A percentile compares a stretch with the other conserved stretches of the same genome.
Conservation (phyloP, 192 early-diverging fungal species). For the Coemansia sp. region DNA sequence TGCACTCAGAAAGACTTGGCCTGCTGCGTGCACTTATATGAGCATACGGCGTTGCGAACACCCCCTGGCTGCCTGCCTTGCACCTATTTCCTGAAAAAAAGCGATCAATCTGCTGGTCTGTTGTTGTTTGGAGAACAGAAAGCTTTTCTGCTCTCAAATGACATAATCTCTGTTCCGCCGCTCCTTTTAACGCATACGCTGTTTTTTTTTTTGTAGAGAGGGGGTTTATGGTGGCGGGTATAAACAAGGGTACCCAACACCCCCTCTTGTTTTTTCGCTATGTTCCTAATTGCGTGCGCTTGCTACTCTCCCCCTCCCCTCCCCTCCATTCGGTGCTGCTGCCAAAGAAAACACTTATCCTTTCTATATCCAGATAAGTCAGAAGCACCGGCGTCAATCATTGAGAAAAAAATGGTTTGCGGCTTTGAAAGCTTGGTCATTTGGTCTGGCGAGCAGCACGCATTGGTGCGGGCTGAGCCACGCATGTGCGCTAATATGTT, state of each 20-base stretch:
- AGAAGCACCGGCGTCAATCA: constrained; percentile 5
- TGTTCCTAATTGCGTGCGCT: no score
- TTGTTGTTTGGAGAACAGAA: constrained; percentile 20
- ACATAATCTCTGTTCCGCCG: constrained; percentile 26
- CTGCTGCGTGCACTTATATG: constrained; percentile 7
- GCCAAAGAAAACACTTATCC: background rate
- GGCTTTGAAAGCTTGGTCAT: constrained; percentile 1
- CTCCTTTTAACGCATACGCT: constrained; percentile 9
- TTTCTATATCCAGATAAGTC: constrained; percentile 5
- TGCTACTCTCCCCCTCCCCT: no score
- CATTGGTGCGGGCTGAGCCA: constrained; percentile 2
- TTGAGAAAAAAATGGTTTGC: constrained; percentile 2
- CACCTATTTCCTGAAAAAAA: constrained; percentile 5
- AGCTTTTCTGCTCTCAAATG: constrained; percentile 9
- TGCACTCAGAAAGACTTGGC: background rate
- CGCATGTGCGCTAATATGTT: background rate
- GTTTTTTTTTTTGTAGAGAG: constrained; percentile 7
- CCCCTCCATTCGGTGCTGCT: no score
- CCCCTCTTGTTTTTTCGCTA: no score
- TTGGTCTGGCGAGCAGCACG: background rate
- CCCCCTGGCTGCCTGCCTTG: constrained; percentile 1
- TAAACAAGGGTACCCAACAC: no score
- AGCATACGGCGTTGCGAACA: background rate
- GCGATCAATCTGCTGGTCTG: constrained; percentile 1
- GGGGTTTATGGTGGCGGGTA: background rate